Evolutionary conservation across 495 filamentous ascomycete genomes (phyloP).

Genomic region (Penicillium verhagenii): DNA sequence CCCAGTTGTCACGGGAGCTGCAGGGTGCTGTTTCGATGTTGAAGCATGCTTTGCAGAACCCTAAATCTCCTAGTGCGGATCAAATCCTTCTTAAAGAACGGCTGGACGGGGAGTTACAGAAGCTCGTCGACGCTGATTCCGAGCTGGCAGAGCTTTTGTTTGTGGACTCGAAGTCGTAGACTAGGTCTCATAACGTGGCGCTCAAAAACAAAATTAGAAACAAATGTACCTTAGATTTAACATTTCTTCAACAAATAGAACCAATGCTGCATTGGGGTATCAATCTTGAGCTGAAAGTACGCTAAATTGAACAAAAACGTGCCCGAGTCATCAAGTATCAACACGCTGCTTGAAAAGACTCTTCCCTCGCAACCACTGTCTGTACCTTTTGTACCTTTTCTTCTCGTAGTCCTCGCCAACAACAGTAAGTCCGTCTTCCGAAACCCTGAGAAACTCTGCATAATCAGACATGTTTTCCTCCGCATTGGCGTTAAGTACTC

Average conservation of each 20-base stretch:
- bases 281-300: constrained; percentile 13
- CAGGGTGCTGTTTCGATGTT: constrained; percentile 35
- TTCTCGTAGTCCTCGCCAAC: constrained; percentile 77
- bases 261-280: constrained; percentile 19
- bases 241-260: background rate
- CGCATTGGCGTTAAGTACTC: constrained; percentile 32
- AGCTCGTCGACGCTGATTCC: constrained; percentile 38
- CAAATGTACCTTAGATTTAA: background rate
- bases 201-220: background rate
- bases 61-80: constrained; percentile 18
- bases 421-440: constrained; percentile 84
- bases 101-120: constrained; percentile 32
- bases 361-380: constrained; percentile 90
- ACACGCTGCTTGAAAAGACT: constrained; percentile 89
- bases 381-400: constrained; percentile 94
- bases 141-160: constrained; percentile 29
- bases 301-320: constrained; percentile 9
- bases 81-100: constrained; percentile 25
- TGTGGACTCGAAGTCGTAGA: constrained; percentile 10
- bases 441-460: constrained; percentile 68
- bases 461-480: constrained; percentile 76
- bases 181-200: background rate
- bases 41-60: constrained; percentile 38
- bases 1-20: constrained; percentile 47
- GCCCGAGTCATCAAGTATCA: constrained; percentile 45